These are phyloP conservation scores for Globisporangium abappressorium DNA, from an alignment of 352 stramenopile species.

Conservation along the genomic window DNA sequence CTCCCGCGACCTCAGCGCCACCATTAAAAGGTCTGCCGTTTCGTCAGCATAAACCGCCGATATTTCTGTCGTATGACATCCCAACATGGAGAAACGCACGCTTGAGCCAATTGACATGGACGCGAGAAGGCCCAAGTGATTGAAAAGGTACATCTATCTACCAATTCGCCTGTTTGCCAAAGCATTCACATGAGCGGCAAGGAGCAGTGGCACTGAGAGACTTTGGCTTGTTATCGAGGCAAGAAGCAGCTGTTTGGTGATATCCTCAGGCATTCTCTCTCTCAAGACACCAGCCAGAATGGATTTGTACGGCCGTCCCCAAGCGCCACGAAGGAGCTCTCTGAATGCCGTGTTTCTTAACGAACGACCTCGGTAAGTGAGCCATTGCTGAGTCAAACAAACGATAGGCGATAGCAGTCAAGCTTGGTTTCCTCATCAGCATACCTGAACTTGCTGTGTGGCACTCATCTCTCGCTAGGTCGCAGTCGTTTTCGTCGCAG, in stretches of 20 bases:
- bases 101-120: neutral
- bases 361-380: conserved; percentile 29
- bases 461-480: conserved; percentile 11
- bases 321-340: conserved; percentile 21
- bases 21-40: neutral
- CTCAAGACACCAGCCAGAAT: conserved; percentile 14
- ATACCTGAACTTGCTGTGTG: neutral
- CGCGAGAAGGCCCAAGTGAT: neutral
- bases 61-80: neutral
- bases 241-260: neutral
- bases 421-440: neutral
- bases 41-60: neutral
- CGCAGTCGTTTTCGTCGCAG: conserved; percentile 28
- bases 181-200: neutral
- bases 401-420: too few species aligned
- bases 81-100: neutral
- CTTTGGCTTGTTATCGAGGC: neutral
- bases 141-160: too few species aligned
- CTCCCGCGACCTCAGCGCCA: neutral
- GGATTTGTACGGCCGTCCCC: conserved; percentile 46
- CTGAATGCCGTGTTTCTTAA: conserved; percentile 41
- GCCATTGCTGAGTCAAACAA: neutral
- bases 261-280: neutral
- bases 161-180: neutral
- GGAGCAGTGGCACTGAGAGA: neutral